Evolutionary conservation across 2,329 filamentous ascomycete species (phyloP).

Genomic region (Aspergillus niger): DNA sequence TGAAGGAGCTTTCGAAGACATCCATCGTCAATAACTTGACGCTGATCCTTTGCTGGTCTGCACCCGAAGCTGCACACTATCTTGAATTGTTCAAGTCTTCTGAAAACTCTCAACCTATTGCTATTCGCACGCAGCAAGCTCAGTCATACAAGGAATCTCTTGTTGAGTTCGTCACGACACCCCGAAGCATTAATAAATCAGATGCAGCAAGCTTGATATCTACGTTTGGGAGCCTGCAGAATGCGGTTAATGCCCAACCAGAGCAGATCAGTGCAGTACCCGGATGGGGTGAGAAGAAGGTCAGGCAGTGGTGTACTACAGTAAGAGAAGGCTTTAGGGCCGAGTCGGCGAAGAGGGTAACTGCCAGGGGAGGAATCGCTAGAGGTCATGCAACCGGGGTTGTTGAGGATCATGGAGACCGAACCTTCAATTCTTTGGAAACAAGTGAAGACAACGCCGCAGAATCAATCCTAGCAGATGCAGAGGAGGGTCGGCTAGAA

Average conservation of each 20-base stretch:
- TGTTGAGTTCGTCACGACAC: conserved; percentile 89
- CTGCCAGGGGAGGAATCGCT: conserved; percentile 32
- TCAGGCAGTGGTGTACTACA: conserved; percentile 78
- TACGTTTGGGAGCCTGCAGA: conserved; percentile 85
- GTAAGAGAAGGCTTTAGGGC: conserved; percentile 84
- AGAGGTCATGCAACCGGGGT: conserved; percentile 31
- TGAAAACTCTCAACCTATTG: conserved; percentile 78
- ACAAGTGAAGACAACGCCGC: conserved; percentile 50
- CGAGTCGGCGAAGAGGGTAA: conserved; percentile 65
- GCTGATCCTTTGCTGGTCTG: conserved; percentile 89
- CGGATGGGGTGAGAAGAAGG: conserved; percentile 95
- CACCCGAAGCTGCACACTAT: conserved; percentile 89
- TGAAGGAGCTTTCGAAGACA: conserved; percentile 90
- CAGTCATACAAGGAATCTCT: conserved; percentile 82
- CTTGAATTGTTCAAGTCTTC: conserved; percentile 93
- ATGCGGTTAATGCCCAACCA: conserved; percentile 81
- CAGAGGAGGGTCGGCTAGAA: conserved; percentile 27
- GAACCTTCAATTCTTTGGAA: background rate
- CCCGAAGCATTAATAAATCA: conserved; percentile 88
- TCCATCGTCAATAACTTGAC: conserved; percentile 91
- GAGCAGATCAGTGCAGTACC: conserved; percentile 83
- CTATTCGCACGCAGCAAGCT: conserved; percentile 83
- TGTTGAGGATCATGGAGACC: background rate
- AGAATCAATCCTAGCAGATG: conserved; percentile 43
- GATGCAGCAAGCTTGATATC: conserved; percentile 88